Evolutionary conservation across 331 rosid species (phyloP), one percentile per base, ranked within the genome.

Genomic region (Erythrophleum ivorense): DNA sequence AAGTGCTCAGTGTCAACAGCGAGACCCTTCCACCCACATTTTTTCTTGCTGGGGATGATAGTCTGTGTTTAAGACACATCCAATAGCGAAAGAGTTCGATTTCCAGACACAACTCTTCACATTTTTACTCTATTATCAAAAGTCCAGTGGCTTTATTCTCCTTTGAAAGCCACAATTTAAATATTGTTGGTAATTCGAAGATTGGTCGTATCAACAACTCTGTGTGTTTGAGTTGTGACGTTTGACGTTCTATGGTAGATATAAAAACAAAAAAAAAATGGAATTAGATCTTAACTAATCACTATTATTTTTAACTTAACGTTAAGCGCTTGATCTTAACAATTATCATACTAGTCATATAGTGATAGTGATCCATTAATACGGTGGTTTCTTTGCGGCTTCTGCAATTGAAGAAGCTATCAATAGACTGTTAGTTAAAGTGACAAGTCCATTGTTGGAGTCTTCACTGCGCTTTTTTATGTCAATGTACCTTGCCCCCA

Each of bases 401-500:
- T 43, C 46, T 43, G 46, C 53, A 76, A 29, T 15, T 76, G 5
- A 76, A 57, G 19, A 57, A 76, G 79, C 4, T 2, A 6, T 43
- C 19, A 63, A 8, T 6, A 12, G n/a, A 52, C 15, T 68, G 43
- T 45, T 38, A 8, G 75, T 24, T 78, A 46, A 49, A 53, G 59
- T 18, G 59, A 49, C 16, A 2, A 15, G 53, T 49, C 15, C 21
- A 18, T 6, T 48, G 24, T 29, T n/a, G 78, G 34, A 50, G 73
- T 63, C 77, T 55, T 64, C 41, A 50, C 12, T 80, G 54, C 48
- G 36, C 19, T 81, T 53, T 21, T 48, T 36, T 53, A 24, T 16
- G 78, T 40, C 40, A 60, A 62, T 49, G 83, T 68, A 62, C 66
- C 64, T 58, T 77, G 68, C 85, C 58, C 71, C 41, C 62, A 1